A percentile compares a stretch with the other conserved stretches of the same genome.
Conservation (phyloP, 2,329 filamentous ascomycete species). For the Aschersonia sp. region DNA sequence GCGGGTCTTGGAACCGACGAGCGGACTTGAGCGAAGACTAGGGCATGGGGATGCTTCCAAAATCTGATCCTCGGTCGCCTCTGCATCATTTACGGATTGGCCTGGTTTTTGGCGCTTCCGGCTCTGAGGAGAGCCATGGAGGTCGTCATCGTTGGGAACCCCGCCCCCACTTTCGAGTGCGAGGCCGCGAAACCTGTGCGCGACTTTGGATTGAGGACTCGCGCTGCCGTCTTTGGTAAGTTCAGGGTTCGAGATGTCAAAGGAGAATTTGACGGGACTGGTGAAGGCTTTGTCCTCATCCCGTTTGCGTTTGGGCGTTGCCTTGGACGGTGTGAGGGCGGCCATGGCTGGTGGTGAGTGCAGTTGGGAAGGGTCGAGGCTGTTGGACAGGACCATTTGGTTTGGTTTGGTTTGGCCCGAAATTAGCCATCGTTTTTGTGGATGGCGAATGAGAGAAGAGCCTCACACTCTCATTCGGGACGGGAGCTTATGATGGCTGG, state of each 20-base stretch:
- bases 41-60: not conserved
- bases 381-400: not conserved
- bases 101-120: conserved; percentile 5
- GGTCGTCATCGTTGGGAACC: conserved; percentile 16
- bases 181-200: conserved; percentile 36
- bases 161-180: conserved; percentile 32
- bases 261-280: conserved; percentile 29
- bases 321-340: conserved; percentile 6
- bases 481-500: not conserved
- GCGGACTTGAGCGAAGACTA: not conserved
- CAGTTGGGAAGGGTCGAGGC: not conserved
- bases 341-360: conserved; percentile 5
- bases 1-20: not conserved
- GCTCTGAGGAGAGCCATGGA: conserved; percentile 11
- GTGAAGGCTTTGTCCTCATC: conserved; percentile 16
- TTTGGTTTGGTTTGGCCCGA: not conserved
- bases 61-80: not conserved
- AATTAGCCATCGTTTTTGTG: not conserved
- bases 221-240: conserved; percentile 29
- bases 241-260: conserved; percentile 20
- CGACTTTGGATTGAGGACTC: conserved; percentile 38
- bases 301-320: conserved; percentile 32
- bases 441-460: not conserved
- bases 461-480: not conserved
- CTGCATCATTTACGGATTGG: conserved; percentile 1